Conservation (phyloP, 306 rosid genomes). For the Vicia faba region DNA sequence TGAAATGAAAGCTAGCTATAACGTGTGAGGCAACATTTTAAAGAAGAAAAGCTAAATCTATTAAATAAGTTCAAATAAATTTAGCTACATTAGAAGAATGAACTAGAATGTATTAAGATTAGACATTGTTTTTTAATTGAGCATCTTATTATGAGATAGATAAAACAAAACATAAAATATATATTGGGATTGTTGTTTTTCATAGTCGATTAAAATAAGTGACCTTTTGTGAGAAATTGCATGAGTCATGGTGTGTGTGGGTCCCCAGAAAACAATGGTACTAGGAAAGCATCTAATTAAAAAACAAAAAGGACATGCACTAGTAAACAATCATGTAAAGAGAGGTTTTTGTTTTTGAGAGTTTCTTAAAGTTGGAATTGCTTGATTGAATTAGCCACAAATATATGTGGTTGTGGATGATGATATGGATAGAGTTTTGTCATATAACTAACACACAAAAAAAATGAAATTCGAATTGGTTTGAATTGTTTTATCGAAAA, state of each 20-base stretch:
- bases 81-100: too few relatives aligned
- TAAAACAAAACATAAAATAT: conserved; percentile 19
- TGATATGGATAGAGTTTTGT: too few relatives aligned
- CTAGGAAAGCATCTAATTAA: conserved; percentile 30
- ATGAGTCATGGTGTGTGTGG: conserved; percentile 37
- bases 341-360: neutral
- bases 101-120: conserved; percentile 13
- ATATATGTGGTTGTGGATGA: too few relatives aligned
- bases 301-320: conserved; percentile 41
- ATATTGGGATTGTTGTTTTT: conserved; percentile 24
- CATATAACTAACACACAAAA: too few relatives aligned
- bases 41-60: too few relatives aligned
- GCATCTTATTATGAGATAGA: conserved; percentile 29
- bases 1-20: too few relatives aligned
- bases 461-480: too few relatives aligned
- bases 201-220: conserved; percentile 28
- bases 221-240: conserved; percentile 32
- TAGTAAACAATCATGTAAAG: conserved; percentile 35
- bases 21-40: too few relatives aligned
- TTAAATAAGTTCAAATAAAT: too few relatives aligned
- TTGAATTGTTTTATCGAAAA: too few relatives aligned
- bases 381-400: conserved; percentile 31
- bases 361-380: conserved; percentile 19
- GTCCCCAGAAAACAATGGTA: conserved; percentile 29
- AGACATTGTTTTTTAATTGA: conserved; percentile 19